phyloP scores from a whole-genome alignment of 805 yeast genomes.

The Ogataea henricii region DNA sequence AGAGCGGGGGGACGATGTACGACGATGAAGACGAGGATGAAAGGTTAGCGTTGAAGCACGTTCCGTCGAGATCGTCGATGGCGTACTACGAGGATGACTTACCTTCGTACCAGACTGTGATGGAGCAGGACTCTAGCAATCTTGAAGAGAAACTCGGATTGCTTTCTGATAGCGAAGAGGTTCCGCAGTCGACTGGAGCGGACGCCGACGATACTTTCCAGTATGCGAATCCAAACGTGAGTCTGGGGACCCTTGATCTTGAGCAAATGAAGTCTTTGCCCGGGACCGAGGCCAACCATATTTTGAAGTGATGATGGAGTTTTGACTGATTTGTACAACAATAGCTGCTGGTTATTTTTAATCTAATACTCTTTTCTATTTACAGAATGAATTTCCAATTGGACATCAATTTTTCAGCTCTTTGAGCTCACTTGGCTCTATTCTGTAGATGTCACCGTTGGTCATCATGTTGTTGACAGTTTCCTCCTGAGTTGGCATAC shows the following conservation, averaged over 20 bases:
- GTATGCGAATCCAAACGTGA: constrained; percentile 15
- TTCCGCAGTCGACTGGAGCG: constrained; percentile 8
- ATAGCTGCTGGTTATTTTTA: neutral
- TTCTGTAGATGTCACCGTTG: constrained; percentile 40
- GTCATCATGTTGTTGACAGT: constrained; percentile 34
- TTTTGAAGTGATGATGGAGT: constrained; percentile 12
- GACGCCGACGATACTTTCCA: constrained; percentile 17
- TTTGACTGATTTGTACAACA: neutral
- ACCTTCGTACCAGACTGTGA: constrained; percentile 31
- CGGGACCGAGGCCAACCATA: constrained; percentile 22
- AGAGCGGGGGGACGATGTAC: neutral
- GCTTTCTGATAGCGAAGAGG: constrained; percentile 24
- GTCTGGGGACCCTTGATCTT: constrained; percentile 24
- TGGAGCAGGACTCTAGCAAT: constrained; percentile 26
- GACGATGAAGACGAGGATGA: neutral
- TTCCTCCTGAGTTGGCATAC: constrained; percentile 31
- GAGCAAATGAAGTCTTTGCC: constrained; percentile 17
- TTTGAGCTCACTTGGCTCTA: constrained; percentile 34
- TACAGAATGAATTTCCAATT: constrained; percentile 3
- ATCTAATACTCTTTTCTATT: constrained; percentile 4
- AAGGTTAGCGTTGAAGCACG: constrained; percentile 14
- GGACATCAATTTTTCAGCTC: constrained; percentile 6
- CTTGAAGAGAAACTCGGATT: constrained; percentile 27
- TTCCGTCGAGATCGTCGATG: constrained; percentile 30
- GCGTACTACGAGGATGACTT: constrained; percentile 26